Percentiles rank a stretch among this genome's conserved stretches.
These are phyloP conservation scores for Pythium plurisporium DNA, from an alignment of 352 stramenopile species.

Conservation along the genomic window DNA sequence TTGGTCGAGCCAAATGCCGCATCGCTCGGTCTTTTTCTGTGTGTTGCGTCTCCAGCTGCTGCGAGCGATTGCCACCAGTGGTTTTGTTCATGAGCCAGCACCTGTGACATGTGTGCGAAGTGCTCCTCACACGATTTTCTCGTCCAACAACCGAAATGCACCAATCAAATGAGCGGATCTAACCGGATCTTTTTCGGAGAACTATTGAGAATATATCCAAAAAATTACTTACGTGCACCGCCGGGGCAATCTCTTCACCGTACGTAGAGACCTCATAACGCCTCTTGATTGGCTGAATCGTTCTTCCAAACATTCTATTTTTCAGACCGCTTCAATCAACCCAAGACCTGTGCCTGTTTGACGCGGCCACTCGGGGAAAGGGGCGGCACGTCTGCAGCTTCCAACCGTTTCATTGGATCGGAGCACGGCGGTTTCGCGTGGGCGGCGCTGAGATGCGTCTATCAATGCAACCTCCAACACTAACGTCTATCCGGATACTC, in stretches of 20 bases:
- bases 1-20: too few relatives aligned
- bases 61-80: slow-evolving; percentile 20
- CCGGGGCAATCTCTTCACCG: background rate
- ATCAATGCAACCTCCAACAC: too few relatives aligned
- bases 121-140: slow-evolving; percentile 13
- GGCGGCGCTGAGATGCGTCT: background rate
- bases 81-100: slow-evolving; percentile 4
- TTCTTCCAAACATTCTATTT: slow-evolving; percentile 8
- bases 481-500: slow-evolving; percentile 1
- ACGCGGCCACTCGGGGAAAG: too few relatives aligned
- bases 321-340: slow-evolving; percentile 10
- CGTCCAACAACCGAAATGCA: slow-evolving; percentile 9
- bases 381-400: too few relatives aligned
- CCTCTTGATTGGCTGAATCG: slow-evolving; percentile 12
- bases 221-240: slow-evolving; percentile 3
- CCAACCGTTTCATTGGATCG: too few relatives aligned
- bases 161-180: slow-evolving; percentile 5
- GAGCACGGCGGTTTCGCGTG: too few relatives aligned
- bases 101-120: slow-evolving; percentile 15
- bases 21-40: slow-evolving; percentile 3
- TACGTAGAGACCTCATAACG: slow-evolving; percentile 1
- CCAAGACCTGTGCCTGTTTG: background rate
- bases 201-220: slow-evolving; percentile 22
- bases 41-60: background rate
- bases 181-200: slow-evolving; percentile 17